A percentile compares a stretch with the other conserved stretches of the same genome.
Conservation (phyloP, 83 land plant genomes). For the Diphasiastrum complanatum region DNA sequence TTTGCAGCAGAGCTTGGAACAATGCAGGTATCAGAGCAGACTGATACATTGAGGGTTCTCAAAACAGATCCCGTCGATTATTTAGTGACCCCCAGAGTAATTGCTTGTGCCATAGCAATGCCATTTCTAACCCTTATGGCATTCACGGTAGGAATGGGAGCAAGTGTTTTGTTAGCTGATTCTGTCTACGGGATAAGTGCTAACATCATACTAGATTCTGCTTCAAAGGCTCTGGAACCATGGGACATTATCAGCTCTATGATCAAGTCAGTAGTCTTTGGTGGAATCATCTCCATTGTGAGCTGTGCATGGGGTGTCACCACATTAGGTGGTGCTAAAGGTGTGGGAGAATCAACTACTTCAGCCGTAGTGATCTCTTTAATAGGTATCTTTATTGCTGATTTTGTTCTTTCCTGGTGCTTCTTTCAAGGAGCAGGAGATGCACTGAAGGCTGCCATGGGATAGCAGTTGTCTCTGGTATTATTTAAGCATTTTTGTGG, state of each 20-base stretch:
- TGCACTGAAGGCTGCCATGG: conserved; percentile 70
- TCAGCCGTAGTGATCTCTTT: conserved; percentile 92
- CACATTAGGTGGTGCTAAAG: conserved; percentile 90
- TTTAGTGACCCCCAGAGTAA: conserved; percentile 74
- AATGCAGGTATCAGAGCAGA: conserved; percentile 92
- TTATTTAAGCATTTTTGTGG: too few species aligned
- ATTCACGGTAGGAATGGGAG: conserved; percentile 78
- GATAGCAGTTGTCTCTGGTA: too few species aligned
- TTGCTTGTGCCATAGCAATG: conserved; percentile 69
- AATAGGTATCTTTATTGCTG: conserved; percentile 85
- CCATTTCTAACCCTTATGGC: conserved; percentile 76
- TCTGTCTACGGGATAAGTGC: conserved; percentile 75
- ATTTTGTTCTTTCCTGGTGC: conserved; percentile 78
- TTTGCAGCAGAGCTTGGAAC: conserved; percentile 97
- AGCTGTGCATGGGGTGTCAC: conserved; percentile 96
- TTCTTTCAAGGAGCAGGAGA: conserved; percentile 98
- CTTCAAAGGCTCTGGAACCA: conserved; percentile 63
- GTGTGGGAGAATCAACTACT: conserved; percentile 96
- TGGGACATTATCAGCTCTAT: conserved; percentile 92
- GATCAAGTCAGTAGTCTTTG: conserved; percentile 84
- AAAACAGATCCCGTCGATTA: conserved; percentile 85
- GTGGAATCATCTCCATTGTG: conserved; percentile 75
- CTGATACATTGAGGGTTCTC: conserved; percentile 80
- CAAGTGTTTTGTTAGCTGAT: conserved; percentile 81
- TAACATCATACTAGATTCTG: conserved; percentile 87